Conservation (phyloP, 2,329 filamentous ascomycete genomes). For the Fusarium bactridioides region DNA sequence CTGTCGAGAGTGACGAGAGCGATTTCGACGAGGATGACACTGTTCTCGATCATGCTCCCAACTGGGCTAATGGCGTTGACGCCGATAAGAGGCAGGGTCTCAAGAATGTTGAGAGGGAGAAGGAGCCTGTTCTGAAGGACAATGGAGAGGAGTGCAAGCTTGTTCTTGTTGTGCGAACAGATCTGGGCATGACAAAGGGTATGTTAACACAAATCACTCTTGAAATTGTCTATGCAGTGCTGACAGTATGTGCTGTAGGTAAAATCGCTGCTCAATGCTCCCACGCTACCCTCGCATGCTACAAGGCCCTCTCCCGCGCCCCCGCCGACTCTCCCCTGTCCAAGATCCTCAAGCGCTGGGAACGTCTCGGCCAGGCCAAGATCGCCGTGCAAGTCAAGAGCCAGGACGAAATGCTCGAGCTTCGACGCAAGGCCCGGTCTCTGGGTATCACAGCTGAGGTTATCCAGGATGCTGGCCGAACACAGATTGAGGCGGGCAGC, state of each 20-base stretch:
- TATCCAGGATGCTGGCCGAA: constrained; percentile 94
- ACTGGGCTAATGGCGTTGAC: constrained; percentile 69
- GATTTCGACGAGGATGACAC: constrained; percentile 69
- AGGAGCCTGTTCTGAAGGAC: constrained; percentile 46
- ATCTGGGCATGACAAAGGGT: constrained; percentile 98
- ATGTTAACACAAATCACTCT: constrained; percentile 37
- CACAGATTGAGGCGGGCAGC: constrained; percentile 94
- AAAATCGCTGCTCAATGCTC: constrained; percentile 97
- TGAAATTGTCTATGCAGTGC: neutral
- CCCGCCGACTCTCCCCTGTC: constrained; percentile 62
- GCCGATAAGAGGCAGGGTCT: constrained; percentile 68
- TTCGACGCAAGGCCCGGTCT: constrained; percentile 81
- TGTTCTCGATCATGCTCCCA: constrained; percentile 70
- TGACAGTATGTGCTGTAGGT: constrained; percentile 59
- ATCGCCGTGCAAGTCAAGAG: constrained; percentile 89
- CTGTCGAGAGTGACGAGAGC: constrained; percentile 73
- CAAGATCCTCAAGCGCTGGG: constrained; percentile 81
- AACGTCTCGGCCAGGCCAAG: constrained; percentile 86
- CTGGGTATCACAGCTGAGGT: constrained; percentile 88
- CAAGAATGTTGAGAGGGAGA: constrained; percentile 52
- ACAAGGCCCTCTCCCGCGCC: constrained; percentile 78
- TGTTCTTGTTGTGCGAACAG: constrained; percentile 89
- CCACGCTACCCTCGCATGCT: constrained; percentile 97
- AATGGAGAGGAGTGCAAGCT: constrained; percentile 88
- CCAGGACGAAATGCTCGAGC: constrained; percentile 79